Conservation (phyloP, 1,139 yeast species). For the Lodderomyces jiufengensis region DNA sequence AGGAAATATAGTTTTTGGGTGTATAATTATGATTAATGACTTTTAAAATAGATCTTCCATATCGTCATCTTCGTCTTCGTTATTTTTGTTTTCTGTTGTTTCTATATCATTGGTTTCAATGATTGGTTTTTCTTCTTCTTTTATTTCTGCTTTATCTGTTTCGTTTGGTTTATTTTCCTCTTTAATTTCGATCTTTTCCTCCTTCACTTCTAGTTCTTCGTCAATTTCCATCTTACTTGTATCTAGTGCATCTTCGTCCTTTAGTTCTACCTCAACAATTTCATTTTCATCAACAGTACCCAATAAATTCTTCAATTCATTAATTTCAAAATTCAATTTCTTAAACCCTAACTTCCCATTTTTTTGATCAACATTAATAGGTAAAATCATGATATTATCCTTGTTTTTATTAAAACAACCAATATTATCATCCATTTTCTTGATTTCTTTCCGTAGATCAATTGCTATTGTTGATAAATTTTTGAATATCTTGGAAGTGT, state of each 20-base stretch:
- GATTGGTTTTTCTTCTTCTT: conserved; percentile 1
- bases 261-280: neutral
- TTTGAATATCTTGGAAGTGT: conserved; percentile 33
- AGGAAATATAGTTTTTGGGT: conserved; percentile 48
- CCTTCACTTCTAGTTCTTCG: conserved; percentile 1
- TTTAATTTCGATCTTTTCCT: conserved; percentile 4
- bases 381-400: conserved; percentile 52
- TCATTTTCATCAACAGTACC: conserved; percentile 3
- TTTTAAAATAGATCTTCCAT: conserved; percentile 1
- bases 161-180: neutral
- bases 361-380: conserved; percentile 59
- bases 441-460: conserved; percentile 53
- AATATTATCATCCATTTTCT: conserved; percentile 53
- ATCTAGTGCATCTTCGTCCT: neutral
- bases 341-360: conserved; percentile 54
- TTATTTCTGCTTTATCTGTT: conserved; percentile 3
- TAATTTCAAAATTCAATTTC: conserved; percentile 40
- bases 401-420: conserved; percentile 44
- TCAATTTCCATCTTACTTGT: neutral
- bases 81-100: conserved; percentile 2
- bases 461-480: conserved; percentile 41
- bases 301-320: conserved; percentile 21
- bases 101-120: conserved; percentile 13
- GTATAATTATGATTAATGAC: neutral
- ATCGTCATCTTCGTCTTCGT: conserved; percentile 3